These are phyloP conservation scores for Rhytidiadelphus loreus DNA, from an alignment of 225 moss, liverwort and hornwort species.

Conservation along the genomic window DNA sequence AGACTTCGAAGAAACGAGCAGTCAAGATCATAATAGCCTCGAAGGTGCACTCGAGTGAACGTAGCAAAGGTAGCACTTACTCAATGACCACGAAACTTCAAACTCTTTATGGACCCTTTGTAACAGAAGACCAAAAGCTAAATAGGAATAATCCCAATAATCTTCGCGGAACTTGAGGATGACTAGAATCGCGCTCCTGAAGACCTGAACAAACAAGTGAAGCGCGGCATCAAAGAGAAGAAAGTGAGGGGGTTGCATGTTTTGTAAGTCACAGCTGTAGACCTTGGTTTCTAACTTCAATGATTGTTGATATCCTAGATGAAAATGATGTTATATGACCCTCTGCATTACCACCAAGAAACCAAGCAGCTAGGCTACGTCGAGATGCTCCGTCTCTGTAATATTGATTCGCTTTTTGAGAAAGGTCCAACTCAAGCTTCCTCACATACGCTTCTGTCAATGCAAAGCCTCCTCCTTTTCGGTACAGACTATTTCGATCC, in stretches of 20 bases:
- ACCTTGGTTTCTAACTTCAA: background rate
- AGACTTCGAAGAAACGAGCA: background rate
- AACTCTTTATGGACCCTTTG: background rate
- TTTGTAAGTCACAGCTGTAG: background rate
- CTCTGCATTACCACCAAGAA: background rate
- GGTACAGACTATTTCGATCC: background rate
- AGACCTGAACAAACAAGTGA: background rate
- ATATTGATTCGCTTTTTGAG: background rate
- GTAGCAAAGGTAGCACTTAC: background rate
- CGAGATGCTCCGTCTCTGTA: background rate
- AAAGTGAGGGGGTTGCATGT: background rate
- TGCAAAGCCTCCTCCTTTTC: no score
- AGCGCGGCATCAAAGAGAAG: background rate
- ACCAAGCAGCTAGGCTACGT: background rate
- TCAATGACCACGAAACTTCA: background rate
- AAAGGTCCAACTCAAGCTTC: background rate
- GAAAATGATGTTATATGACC: background rate
- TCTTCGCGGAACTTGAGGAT: background rate
- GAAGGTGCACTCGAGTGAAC: background rate
- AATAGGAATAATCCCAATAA: background rate
- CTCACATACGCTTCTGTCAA: background rate
- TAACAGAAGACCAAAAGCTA: background rate
- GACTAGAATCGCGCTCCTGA: background rate
- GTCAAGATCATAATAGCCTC: background rate
- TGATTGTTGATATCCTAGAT: background rate